Evolutionary conservation across 768 basidiomycete species (phyloP).

Genomic region (Artomyces pyxidatus): DNA sequence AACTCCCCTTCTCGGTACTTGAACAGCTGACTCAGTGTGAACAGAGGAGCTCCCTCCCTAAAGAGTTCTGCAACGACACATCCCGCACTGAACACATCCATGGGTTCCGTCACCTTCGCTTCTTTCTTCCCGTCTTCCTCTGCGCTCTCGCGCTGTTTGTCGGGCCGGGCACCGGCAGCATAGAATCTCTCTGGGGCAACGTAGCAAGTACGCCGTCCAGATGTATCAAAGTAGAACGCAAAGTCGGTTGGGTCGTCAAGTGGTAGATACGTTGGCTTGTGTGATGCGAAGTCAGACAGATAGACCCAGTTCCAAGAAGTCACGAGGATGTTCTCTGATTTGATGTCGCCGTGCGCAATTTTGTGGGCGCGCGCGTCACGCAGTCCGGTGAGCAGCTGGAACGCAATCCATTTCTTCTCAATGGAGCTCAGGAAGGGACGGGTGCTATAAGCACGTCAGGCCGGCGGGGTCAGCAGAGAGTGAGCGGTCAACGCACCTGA

Average conservation of each 20-base stretch:
- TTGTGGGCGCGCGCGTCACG: conserved; percentile 77
- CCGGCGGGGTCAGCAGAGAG: neutral
- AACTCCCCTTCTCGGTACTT: conserved; percentile 87
- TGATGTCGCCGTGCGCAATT: conserved; percentile 96
- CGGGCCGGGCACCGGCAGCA: conserved; percentile 57
- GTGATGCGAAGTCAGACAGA: conserved; percentile 88
- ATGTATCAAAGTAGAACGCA: conserved; percentile 96
- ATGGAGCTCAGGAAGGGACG: conserved; percentile 86
- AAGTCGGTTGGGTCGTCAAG: conserved; percentile 96
- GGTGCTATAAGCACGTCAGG: conserved; percentile 49
- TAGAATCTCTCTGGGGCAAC: conserved; percentile 96
- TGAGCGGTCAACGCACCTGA: conserved; percentile 57
- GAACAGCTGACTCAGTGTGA: conserved; percentile 91
- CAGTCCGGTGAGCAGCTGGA: conserved; percentile 82
- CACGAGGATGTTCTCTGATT: conserved; percentile 93
- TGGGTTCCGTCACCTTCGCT: conserved; percentile 82
- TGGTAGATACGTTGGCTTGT: conserved; percentile 93
- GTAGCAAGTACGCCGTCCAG: conserved; percentile 89
- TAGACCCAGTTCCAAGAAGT: conserved; percentile 96
- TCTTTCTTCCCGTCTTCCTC: conserved; percentile 63
- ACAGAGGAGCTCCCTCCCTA: conserved; percentile 87
- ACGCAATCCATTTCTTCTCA: conserved; percentile 98
- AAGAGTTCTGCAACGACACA: conserved; percentile 96
- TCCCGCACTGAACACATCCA: conserved; percentile 95
- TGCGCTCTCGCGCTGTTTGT: conserved; percentile 24